Conservation (phyloP, 768 basidiomycete genomes). For the Leccinum boreale region DNA sequence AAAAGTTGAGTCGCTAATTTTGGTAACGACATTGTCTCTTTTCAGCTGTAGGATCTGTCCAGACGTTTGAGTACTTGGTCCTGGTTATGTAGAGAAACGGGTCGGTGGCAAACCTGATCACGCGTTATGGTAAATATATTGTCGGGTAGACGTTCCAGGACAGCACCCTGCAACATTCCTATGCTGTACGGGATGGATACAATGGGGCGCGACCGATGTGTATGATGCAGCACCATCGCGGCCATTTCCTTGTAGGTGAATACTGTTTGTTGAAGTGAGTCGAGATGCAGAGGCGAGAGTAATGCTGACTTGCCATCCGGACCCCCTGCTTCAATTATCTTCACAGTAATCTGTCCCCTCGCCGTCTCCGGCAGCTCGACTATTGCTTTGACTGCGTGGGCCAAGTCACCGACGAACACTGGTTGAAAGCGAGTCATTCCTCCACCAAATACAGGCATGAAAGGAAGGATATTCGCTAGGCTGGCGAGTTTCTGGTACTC, state of each 20-base stretch:
- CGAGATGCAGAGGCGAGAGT: slow-evolving; percentile 33
- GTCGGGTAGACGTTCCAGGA: slow-evolving; percentile 61
- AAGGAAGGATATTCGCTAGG: slow-evolving; percentile 58
- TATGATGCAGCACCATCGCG: slow-evolving; percentile 56
- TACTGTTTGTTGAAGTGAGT: slow-evolving; percentile 41
- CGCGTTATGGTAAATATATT: slow-evolving; percentile 69
- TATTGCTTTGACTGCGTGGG: slow-evolving; percentile 56
- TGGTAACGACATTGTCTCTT: slow-evolving; percentile 52
- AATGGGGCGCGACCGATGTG: slow-evolving; percentile 51
- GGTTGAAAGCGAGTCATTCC: slow-evolving; percentile 67
- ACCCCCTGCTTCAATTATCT: slow-evolving; percentile 46
- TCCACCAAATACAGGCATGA: slow-evolving; percentile 76
- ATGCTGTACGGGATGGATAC: slow-evolving; percentile 61
- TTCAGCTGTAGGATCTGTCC: slow-evolving; percentile 61
- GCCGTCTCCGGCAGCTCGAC: slow-evolving; percentile 38
- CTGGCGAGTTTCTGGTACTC: slow-evolving; percentile 54
- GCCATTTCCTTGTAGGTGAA: slow-evolving; percentile 68
- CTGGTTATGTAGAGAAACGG: background rate
- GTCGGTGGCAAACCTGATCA: slow-evolving; percentile 48
- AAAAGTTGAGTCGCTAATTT: slow-evolving; percentile 26
- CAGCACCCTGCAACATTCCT: slow-evolving; percentile 60
- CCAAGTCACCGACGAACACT: slow-evolving; percentile 69
- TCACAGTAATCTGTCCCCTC: slow-evolving; percentile 35
- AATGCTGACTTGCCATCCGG: slow-evolving; percentile 44
- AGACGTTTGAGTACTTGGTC: background rate